phyloP scores from a whole-genome alignment of 768 basidiomycete genomes.

The Mycena haematopus region DNA sequence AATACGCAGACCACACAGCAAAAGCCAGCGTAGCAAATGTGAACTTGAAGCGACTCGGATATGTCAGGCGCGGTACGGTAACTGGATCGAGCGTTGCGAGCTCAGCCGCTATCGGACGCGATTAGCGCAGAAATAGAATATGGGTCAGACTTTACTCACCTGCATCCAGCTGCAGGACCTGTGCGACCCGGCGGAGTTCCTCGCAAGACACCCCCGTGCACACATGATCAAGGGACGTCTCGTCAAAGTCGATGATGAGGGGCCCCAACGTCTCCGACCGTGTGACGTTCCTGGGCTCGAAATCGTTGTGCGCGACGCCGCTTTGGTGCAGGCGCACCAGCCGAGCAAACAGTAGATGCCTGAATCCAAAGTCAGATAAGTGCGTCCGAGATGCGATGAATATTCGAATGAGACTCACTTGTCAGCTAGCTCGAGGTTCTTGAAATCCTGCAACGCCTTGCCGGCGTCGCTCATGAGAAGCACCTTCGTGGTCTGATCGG shows the following conservation, averaged over 20 bases:
- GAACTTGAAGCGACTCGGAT: too few relatives aligned
- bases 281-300: constrained; percentile 12
- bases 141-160: not conserved
- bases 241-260: constrained; percentile 13
- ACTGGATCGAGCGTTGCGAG: not conserved
- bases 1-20: not conserved
- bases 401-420: constrained; percentile 6
- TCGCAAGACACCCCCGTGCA: not conserved
- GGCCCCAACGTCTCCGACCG: not conserved
- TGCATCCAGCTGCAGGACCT: not conserved
- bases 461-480: constrained; percentile 6
- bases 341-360: constrained; percentile 3
- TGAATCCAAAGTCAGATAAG: constrained; percentile 6
- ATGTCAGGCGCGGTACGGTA: constrained; percentile 1
- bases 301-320: not conserved
- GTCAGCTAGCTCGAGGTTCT: not conserved
- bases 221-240: not conserved
- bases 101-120: not conserved
- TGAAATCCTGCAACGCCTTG: constrained; percentile 1
- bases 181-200: not conserved
- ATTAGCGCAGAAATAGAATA: not conserved
- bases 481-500: not conserved
- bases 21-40: not conserved
- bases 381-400: not conserved
- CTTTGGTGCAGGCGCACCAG: constrained; percentile 5